Evolutionary conservation across 2,329 filamentous ascomycete species (phyloP).

Genomic region (Chaetoscypha palmicola): DNA sequence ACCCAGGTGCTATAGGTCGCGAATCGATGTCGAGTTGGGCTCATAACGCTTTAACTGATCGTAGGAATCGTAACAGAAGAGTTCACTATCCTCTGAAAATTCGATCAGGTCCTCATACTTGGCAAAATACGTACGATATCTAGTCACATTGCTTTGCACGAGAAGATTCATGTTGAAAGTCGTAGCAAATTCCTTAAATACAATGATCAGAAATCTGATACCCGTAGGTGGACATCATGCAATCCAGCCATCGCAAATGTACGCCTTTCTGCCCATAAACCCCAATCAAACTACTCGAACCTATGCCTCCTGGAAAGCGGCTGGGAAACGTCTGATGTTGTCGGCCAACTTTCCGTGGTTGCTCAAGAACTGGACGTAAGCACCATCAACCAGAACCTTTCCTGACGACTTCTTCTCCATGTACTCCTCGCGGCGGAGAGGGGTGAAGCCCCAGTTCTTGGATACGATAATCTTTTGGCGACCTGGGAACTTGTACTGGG

Average conservation of each 20-base stretch:
- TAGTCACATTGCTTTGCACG: too few species aligned
- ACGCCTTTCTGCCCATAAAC: conserved; percentile 24
- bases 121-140: too few species aligned
- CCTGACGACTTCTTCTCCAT: conserved; percentile 89
- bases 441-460: conserved; percentile 99
- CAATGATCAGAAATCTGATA: conserved; percentile 23
- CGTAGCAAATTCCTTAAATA: conserved; percentile 28
- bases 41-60: too few species aligned
- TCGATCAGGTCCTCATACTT: too few species aligned
- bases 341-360: conserved; percentile 80
- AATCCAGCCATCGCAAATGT: conserved; percentile 27
- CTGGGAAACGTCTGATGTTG: conserved; percentile 94
- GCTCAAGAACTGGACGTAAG: conserved; percentile 98
- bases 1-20: too few species aligned
- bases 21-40: too few species aligned
- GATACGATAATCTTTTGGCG: conserved; percentile 99
- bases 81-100: too few species aligned
- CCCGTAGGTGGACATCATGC: conserved; percentile 18
- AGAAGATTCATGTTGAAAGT: conserved; percentile 12
- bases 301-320: conserved; percentile 59
- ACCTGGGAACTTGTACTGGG: conserved; percentile 99
- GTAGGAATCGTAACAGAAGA: too few species aligned
- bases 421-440: conserved; percentile 96
- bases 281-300: conserved; percentile 8
- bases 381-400: conserved; percentile 93